phyloP scores from a whole-genome alignment of 495 filamentous ascomycete genomes.

The Xeromyces bisporus region DNA sequence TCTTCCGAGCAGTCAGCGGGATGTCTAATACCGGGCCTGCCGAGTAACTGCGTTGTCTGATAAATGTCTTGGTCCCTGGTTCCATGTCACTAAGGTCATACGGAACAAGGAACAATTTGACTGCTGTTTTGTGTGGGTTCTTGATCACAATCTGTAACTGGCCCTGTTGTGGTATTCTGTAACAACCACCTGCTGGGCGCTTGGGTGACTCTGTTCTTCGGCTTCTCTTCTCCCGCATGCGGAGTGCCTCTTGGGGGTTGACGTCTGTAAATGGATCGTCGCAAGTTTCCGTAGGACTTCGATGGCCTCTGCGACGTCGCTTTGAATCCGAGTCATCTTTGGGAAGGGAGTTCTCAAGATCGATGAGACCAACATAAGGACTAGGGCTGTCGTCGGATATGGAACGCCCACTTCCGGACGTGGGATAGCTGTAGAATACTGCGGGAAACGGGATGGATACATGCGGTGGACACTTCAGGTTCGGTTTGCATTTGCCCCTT shows the following conservation, averaged over 20 bases:
- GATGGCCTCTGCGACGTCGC: conserved; percentile 26
- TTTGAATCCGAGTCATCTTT: conserved; percentile 27
- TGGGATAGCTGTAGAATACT: conserved; percentile 86
- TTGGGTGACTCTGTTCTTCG: conserved; percentile 51
- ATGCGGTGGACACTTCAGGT: conserved; percentile 74
- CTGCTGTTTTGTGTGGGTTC: conserved; percentile 89
- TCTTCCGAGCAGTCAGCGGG: conserved; percentile 34
- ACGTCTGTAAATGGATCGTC: conserved; percentile 4
- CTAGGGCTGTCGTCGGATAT: conserved; percentile 69
- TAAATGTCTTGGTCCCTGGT: conserved; percentile 86
- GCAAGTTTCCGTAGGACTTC: conserved; percentile 24
- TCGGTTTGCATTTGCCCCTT: conserved; percentile 74
- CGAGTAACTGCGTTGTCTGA: conserved; percentile 88
- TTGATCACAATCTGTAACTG: conserved; percentile 96
- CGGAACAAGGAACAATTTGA: conserved; percentile 87
- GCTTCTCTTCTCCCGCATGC: conserved; percentile 34
- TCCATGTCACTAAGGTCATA: conserved; percentile 97
- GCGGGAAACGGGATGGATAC: conserved; percentile 88
- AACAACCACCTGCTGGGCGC: conserved; percentile 67
- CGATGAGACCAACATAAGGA: conserved; percentile 88
- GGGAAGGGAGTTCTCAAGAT: conserved; percentile 63
- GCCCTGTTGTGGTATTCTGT: conserved; percentile 87
- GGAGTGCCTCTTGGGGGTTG: conserved; percentile 10
- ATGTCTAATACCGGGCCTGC: conserved; percentile 70
- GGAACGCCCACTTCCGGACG: conserved; percentile 40